Base-by-base conservation (phyloP, 2,329 filamentous ascomycete genomes). In the Aspergillus floridensis region DNA sequence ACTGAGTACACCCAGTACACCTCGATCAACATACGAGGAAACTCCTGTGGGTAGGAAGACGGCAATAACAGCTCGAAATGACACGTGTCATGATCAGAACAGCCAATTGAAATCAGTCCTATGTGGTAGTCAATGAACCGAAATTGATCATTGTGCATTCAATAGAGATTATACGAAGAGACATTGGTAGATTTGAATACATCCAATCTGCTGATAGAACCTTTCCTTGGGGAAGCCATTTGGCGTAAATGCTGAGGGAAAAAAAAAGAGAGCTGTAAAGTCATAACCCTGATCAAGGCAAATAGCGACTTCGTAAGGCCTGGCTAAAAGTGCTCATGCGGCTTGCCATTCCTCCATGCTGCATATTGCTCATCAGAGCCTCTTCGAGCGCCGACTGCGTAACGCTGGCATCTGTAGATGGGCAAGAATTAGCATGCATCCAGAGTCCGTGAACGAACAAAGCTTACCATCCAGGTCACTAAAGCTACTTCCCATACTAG, bases 361-460 rank as follows among this genome's bases (percentile, higher is more conserved):
- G 82, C 78, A 88, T 86, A 57, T 86, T 85, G 66, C 84, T 87
- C 63, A 87, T 72, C 47, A 88, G 73, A 5, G 85, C 86, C 65
- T 88, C 86, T 66, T 88, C 86, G 26, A 88, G 74, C 3, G 86
- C 86, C 14, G 84, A 86, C 67, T 87, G 84, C 54, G 86, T 87
- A 22, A 88, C 83, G 61, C 85, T 86, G 7, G 85, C 80, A 75
- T 86, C 84, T 84, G 62, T 14, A 47, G 19, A 19, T 49, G 19
- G 49, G 55, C 47, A 19, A 55, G 22, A 55, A 59, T 57, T 16
- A 56, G 38, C 49, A 53, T 26, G 11, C 1, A 44, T 7, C 16
- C 10, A 10, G 5, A 46, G 11, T 8, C 32, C n/a, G 21, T 12
- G 54, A 29, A 16, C 8, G 11, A 29, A 11, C 24, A 31, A 6